These are phyloP conservation scores for Oryza coarctata DNA, from an alignment of 176 grass and related monocot genomes.

Conservation along the genomic window DNA sequence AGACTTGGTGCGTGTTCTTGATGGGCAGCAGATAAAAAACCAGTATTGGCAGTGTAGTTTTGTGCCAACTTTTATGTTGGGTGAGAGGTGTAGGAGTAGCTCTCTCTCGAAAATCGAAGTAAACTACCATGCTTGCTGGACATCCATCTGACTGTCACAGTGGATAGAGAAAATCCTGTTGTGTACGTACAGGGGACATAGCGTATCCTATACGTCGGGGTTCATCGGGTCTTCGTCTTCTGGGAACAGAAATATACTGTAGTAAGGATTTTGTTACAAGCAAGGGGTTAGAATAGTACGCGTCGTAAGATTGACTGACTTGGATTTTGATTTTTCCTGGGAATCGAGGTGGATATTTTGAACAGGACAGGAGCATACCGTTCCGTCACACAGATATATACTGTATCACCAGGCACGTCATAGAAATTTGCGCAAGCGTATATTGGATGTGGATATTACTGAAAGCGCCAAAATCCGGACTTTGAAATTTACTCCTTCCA, in stretches of 20 bases:
- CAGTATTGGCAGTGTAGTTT: too few species aligned
- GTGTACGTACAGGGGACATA: neutral
- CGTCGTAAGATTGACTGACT: neutral
- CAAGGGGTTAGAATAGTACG: neutral
- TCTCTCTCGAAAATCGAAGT: neutral
- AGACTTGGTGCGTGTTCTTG: neutral
- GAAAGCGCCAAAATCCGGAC: neutral
- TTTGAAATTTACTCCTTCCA: neutral
- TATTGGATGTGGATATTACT: neutral
- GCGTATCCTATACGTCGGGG: neutral
- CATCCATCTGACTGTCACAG: neutral
- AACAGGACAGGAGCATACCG: neutral
- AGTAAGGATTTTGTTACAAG: neutral
- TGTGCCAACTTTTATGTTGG: too few species aligned
- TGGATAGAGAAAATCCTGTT: neutral
- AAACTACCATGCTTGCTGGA: too few species aligned
- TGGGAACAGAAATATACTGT: neutral
- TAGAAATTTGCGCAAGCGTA: neutral
- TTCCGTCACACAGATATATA: neutral
- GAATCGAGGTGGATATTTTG: neutral
- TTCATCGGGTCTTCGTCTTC: neutral
- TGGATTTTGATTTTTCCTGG: neutral
- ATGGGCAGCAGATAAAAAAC: neutral
- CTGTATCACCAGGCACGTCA: neutral
- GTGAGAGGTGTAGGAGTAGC: too few species aligned